Evolutionary conservation across 2,329 filamentous ascomycete species (phyloP).

Genomic region (Colletotrichum eleusines): DNA sequence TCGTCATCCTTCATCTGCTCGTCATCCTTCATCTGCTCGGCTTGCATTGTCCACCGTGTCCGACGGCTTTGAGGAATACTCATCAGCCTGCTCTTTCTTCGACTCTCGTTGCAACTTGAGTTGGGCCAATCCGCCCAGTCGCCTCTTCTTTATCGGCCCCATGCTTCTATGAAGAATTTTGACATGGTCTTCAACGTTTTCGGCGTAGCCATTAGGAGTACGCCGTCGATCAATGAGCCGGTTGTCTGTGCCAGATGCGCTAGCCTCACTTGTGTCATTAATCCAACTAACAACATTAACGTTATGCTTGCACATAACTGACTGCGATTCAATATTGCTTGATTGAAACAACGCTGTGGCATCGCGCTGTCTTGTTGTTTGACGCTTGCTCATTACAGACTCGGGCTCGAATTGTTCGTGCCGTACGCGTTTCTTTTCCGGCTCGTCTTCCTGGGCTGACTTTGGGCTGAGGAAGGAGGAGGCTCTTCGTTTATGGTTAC

Average conservation of each 20-base stretch:
- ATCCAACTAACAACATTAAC: slow-evolving; percentile 2
- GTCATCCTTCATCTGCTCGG: neutral
- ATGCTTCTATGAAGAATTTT: slow-evolving; percentile 8
- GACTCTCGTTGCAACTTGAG: neutral
- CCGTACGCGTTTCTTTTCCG: slow-evolving; percentile 17
- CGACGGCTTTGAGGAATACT: neutral
- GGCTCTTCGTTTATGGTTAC: slow-evolving; percentile 6
- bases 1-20: neutral
- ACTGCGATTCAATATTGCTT: neutral
- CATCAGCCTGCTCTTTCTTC: neutral
- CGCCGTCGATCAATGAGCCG: neutral
- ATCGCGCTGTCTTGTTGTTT: neutral
- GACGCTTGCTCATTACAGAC: neutral
- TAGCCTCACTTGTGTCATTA: neutral
- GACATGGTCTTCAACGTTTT: slow-evolving; percentile 2
- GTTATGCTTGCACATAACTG: slow-evolving; percentile 3
- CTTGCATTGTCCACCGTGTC: neutral
- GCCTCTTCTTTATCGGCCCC: slow-evolving; percentile 6
- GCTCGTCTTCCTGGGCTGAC: neutral
- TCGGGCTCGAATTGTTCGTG: neutral
- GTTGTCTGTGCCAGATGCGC: neutral
- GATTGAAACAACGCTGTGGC: neutral
- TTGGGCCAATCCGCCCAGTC: neutral
- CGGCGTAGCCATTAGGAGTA: neutral
- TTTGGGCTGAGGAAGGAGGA: slow-evolving; percentile 2